phyloP scores from a whole-genome alignment of 352 stramenopile genomes.

The Phytophthora hybrid region DNA sequence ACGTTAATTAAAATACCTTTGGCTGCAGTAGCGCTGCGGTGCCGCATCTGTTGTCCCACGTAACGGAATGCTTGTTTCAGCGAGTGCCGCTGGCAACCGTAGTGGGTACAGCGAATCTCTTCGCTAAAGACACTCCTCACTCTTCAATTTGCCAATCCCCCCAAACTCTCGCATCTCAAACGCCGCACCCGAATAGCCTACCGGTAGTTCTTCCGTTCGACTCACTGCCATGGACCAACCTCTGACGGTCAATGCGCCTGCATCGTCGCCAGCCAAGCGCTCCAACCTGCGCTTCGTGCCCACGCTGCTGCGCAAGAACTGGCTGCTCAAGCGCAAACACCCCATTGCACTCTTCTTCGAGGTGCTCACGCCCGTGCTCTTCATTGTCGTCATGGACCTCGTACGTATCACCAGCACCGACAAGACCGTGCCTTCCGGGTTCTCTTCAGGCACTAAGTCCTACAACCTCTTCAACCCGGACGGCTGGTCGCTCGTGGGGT shows the following conservation, averaged over 20 bases:
- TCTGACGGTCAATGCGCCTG: constrained; percentile 25
- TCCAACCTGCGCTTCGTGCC: constrained; percentile 57
- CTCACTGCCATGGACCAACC: constrained; percentile 25
- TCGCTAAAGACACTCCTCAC: background rate
- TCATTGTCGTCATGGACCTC: constrained; percentile 64
- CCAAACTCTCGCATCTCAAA: background rate
- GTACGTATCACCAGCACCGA: constrained; percentile 54
- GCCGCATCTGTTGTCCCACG: background rate
- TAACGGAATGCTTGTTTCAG: too few relatives aligned
- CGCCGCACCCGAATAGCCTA: too few relatives aligned
- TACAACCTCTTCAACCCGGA: constrained; percentile 57
- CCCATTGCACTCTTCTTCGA: constrained; percentile 61
- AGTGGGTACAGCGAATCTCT: too few relatives aligned
- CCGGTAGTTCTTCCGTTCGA: background rate
- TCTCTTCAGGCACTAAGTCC: constrained; percentile 34
- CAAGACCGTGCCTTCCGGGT: constrained; percentile 48
- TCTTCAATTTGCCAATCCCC: background rate
- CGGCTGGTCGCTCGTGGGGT: constrained; percentile 46
- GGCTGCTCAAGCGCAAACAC: constrained; percentile 77
- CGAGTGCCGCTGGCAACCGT: too few relatives aligned
- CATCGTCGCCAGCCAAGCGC: constrained; percentile 6
- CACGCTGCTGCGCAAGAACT: constrained; percentile 81
- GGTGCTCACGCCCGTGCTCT: constrained; percentile 65
- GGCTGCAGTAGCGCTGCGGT: too few relatives aligned
- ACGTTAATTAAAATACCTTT: too few relatives aligned